phyloP scores from a whole-genome alignment of 306 rosid genomes.

The Datisca glomerata region DNA sequence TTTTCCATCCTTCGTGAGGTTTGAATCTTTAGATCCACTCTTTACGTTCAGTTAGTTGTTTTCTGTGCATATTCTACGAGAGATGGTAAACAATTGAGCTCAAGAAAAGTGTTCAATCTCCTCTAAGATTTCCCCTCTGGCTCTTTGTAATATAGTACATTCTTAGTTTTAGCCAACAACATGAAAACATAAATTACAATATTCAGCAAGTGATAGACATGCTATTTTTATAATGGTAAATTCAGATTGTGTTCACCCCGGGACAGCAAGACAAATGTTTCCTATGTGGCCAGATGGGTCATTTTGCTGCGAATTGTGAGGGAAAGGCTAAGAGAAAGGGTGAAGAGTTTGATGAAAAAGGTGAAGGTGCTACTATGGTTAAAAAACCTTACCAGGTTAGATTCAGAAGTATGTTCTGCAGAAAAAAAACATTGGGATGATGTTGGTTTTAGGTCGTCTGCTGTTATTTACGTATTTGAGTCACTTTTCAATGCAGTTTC shows the following conservation, averaged over 20 bases:
- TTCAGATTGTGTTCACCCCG: conserved; percentile 78
- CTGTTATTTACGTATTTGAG: conserved; percentile 4
- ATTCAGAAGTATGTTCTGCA: background rate
- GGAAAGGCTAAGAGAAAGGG: conserved; percentile 78
- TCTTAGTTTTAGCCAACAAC: too few relatives aligned
- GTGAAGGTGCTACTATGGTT: conserved; percentile 33
- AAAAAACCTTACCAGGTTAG: conserved; percentile 89
- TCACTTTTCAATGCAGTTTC: conserved; percentile 30
- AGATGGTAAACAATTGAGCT: too few relatives aligned
- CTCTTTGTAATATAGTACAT: too few relatives aligned
- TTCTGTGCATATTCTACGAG: background rate
- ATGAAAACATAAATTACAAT: too few relatives aligned
- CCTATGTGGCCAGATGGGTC: conserved; percentile 92
- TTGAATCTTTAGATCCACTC: conserved; percentile 11
- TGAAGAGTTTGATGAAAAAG: conserved; percentile 87
- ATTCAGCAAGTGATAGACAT: too few relatives aligned
- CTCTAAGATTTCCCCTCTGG: too few relatives aligned
- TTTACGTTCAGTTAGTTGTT: background rate
- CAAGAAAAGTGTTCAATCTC: too few relatives aligned
- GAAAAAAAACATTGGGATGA: background rate
- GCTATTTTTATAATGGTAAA: too few relatives aligned
- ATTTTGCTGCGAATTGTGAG: conserved; percentile 72
- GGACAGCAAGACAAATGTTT: conserved; percentile 95
- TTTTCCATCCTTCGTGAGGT: conserved; percentile 98
- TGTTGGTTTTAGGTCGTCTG: background rate